These are phyloP conservation scores for Penicillium sp. DNA, from an alignment of 2,329 filamentous ascomycete genomes.

Conservation along the genomic window DNA sequence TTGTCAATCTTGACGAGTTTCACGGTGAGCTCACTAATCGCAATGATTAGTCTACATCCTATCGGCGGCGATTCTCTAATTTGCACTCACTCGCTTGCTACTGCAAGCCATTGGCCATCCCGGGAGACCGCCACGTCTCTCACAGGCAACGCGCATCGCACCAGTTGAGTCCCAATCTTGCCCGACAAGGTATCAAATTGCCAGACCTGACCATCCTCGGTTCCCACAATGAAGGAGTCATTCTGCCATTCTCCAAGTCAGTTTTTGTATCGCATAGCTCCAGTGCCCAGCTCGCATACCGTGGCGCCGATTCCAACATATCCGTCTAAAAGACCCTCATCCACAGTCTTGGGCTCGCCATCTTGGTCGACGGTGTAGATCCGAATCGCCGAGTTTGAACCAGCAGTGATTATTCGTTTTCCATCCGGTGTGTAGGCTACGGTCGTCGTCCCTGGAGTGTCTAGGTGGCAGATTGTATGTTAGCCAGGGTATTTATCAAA, in stretches of 20 bases:
- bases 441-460: conserved; percentile 84
- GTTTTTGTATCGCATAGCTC: neutral
- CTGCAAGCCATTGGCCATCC: conserved; percentile 83
- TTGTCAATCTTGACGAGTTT: conserved; percentile 84
- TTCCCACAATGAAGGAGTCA: conserved; percentile 82
- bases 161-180: conserved; percentile 75
- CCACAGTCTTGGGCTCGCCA: conserved; percentile 88
- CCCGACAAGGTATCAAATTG: conserved; percentile 76
- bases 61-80: neutral
- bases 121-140: conserved; percentile 81
- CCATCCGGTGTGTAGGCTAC: conserved; percentile 90
- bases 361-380: conserved; percentile 90
- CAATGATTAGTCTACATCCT: conserved; percentile 14
- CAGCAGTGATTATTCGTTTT: conserved; percentile 81
- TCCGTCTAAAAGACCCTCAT: conserved; percentile 78
- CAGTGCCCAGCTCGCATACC: conserved; percentile 40
- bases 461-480: conserved; percentile 36
- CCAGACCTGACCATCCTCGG: conserved; percentile 94
- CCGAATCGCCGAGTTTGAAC: conserved; percentile 89
- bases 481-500: conserved; percentile 5
- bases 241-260: conserved; percentile 49
- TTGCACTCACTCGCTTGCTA: conserved; percentile 77
- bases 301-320: conserved; percentile 77
- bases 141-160: conserved; percentile 81
- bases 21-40: conserved; percentile 72